Percentiles rank a stretch among this genome's conserved stretches.
Conservation (phyloP, 257 asterid species). For the Ilex aquifolium region DNA sequence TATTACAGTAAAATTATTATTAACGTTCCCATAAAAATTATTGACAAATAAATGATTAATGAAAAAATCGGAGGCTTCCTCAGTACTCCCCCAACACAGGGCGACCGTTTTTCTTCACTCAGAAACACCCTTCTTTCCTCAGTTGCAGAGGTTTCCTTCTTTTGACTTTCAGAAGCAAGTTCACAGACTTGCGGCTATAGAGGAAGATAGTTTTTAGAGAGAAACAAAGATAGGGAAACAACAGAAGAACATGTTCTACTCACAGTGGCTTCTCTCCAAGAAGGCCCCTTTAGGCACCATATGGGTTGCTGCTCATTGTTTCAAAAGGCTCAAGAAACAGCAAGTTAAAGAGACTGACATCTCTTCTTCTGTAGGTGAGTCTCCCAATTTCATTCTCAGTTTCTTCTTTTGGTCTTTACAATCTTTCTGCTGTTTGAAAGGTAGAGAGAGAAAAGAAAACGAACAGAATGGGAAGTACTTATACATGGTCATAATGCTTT, state of each 20-base stretch:
- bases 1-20: no score
- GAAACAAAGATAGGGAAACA: slow-evolving; percentile 8
- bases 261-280: slow-evolving; percentile 66
- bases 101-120: slow-evolving; percentile 18
- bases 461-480: no score
- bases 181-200: background rate
- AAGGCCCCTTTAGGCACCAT: slow-evolving; percentile 66
- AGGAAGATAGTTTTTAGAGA: background rate
- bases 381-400: background rate
- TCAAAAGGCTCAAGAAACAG: slow-evolving; percentile 45
- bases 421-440: no score
- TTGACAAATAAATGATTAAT: no score
- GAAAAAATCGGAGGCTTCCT: slow-evolving; percentile 5
- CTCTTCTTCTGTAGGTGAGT: slow-evolving; percentile 74
- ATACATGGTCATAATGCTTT: no score
- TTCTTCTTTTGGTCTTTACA: background rate
- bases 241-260: slow-evolving; percentile 52
- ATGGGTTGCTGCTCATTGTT: slow-evolving; percentile 96
- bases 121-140: slow-evolving; percentile 19
- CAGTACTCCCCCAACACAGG: slow-evolving; percentile 5
- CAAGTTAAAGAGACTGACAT: slow-evolving; percentile 61
- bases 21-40: no score
- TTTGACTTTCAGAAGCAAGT: background rate
- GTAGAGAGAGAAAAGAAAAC: no score
- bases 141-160: slow-evolving; percentile 18